Evolutionary conservation across 169 alveolate genomes (phyloP), one percentile per base, ranked within the genome.

Genomic region (Plasmodium gallinaceum): DNA sequence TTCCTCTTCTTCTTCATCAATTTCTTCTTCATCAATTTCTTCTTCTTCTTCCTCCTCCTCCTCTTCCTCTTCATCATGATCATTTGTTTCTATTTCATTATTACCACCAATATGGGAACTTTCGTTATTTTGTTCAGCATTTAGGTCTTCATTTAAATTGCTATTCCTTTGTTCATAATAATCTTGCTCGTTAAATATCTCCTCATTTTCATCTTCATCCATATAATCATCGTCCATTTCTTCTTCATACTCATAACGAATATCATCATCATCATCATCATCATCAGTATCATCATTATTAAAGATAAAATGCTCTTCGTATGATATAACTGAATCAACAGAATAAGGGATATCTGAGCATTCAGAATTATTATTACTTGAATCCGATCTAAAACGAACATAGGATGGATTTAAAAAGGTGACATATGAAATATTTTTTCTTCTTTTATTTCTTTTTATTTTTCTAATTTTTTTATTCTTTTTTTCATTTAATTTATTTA

Each of bases 361-460:
- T n/a, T 62, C 87, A 5, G 85, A 69, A 52, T 52, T 72, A 22
- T 86, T 57, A 61, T 69, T 71, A 46, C 87, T 86, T 7, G 92
- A 86, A 64, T 86, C 92, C 7, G 92, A 86, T 71, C 92, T 58
- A 39, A 86, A 86, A 8, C 92, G 86, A 37, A 72, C 87, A 71
- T 86, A 86, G 0, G 92, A 86, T 71, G 92, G 92, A 62, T 86
- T 69, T 71, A 86, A 58, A 60, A 69, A 83, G 12, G 87, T 86
- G 18, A 72, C 75, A 71, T 18, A 58, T 0, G 86, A 71, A 22
- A 68, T 43, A 54, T 68, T 83, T 24, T 83, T 83, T 71, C 80
- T 70, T 60, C 88, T 70, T 52, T 86, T 86, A 26, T 86, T 86
- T 24, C 88, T 70, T 74, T 69, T 86, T 46, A 58, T 86, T 86